Base-by-base conservation (phyloP, 1,284 basidiomycete genomes). In the Chalciporus sp. region DNA sequence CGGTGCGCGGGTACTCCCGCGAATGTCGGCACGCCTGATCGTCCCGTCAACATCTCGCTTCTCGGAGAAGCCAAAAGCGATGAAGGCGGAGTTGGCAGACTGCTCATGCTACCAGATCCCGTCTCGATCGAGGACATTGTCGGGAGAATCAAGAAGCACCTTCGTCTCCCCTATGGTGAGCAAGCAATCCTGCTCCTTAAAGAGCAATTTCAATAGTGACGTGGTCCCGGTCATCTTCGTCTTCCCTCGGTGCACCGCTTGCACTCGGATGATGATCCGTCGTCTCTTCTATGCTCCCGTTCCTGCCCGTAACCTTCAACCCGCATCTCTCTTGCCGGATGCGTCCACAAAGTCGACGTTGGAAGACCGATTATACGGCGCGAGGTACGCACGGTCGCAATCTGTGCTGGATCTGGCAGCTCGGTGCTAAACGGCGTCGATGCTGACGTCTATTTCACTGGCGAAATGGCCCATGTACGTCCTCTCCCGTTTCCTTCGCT, bases 401-500 rank as follows among this genome's bases (percentile, higher is more conserved):
- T 96, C 53, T 95, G 93, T 69, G 93, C 92, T 29, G 93, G 93
- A 27, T 86, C 88, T 20, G 93, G 92, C 48, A 89, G 83, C 2
- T 86, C 86, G 42, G 76, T 94, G 71, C 79, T 96, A 39, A 69
- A 78, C 40, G 86, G 82, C 47, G 78, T 83, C 51, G 73, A 82
- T 31, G 92, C 92, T 41, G 92, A 95, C 68, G 80, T 94, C 26
- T 91, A 91, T 68, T 80, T 94, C 62, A 96, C 94, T 1, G 94
- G 94, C n/a, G 94, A 95, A 72, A 93, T 95, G 92, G 72, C 81
- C 26, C 93, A 95, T 72, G 91, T 92, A 71, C 57, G 86, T 71
- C 59, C 58, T 61, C 55, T 41, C 42, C 12, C 31, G 50, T 57
- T 57, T 46, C 49, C 42, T 58, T 35, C 46, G 11, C 23, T 23